Evolutionary conservation across 176 grass and related monocot species (phyloP), one percentile per base, ranked within the genome.

Genomic region (Metroxylon sagu): DNA sequence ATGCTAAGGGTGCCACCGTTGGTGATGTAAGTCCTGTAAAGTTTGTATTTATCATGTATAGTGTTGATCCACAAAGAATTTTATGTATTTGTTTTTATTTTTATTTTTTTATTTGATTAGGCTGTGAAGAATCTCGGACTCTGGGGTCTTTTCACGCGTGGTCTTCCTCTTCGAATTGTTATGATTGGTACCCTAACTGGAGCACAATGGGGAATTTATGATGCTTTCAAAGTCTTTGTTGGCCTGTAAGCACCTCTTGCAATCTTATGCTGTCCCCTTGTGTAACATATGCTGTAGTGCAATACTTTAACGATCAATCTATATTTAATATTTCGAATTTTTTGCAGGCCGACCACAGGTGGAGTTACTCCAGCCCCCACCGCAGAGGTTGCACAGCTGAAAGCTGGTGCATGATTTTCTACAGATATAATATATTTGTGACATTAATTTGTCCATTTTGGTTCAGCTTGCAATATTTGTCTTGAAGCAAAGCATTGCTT

Each of bases 171-270:
- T 69, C 87, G 93, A 26, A 92, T 98, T 15, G 87, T 98, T 64
- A 98, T 98, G 93, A 83, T 98, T 21, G 93, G 93, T 53, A 89
- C 93, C 14, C 82, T 98, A 48, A 98, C 93, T 1, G 87, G 87
- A 16, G 93, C 84, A 61, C 93, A 98, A 76, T 98, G 93, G 93
- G 87, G 81, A 67, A 98, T 92, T 52, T 98, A 98, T 52, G 93
- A 98, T 64, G 72, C 81, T 58, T 89, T 88, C 61, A 98, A 98
- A 83, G 84, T 98, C 73, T 83, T 92, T 87, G 81, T 89, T 69
- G 93, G 93, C 62, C 81, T 98, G 93, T 98, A 72, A 91, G 93
- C 83, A 69, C 71, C 66, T 52, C 29, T 21, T 50, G 17, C 52
- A 4, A 8, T 66, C 1, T 43, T 43, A 43, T 43, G 2, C 10